These are phyloP conservation scores for Fusarium sulawesiense DNA, from an alignment of 2,329 filamentous ascomycete species.

Conservation along the genomic window DNA sequence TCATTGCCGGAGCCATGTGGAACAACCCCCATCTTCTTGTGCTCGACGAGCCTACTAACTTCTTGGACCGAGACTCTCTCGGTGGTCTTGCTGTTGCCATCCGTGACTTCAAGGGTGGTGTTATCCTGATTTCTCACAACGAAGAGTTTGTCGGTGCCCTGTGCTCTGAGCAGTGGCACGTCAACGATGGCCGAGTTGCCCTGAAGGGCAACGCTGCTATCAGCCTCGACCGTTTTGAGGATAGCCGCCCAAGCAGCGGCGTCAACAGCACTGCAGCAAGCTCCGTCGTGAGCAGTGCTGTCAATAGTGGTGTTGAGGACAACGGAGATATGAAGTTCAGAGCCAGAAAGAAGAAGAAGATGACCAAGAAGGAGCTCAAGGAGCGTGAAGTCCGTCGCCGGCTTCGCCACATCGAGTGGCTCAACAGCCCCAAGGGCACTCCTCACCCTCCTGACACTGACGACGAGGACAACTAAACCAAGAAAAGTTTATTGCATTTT, in stretches of 20 bases:
- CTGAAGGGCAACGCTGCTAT: constrained; percentile 83
- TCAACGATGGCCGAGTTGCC: constrained; percentile 86
- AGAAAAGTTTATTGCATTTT: constrained; percentile 21
- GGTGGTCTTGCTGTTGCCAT: constrained; percentile 98
- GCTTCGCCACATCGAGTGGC: constrained; percentile 85
- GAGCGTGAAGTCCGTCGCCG: constrained; percentile 88
- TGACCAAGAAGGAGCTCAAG: constrained; percentile 96
- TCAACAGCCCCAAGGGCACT: constrained; percentile 87
- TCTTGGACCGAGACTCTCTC: constrained; percentile 96
- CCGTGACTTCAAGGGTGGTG: constrained; percentile 96
- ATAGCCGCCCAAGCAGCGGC: constrained; percentile 72
- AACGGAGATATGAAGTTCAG: constrained; percentile 85
- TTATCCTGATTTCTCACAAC: constrained; percentile 99
- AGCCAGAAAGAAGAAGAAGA: constrained; percentile 96
- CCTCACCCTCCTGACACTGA: constrained; percentile 82
- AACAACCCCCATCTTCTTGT: constrained; percentile 98
- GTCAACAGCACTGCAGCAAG: constrained; percentile 66
- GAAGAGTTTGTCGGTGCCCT: constrained; percentile 98
- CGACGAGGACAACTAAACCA: constrained; percentile 68
- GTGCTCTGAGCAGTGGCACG: constrained; percentile 96
- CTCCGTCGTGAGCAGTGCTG: constrained; percentile 67
- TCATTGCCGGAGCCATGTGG: constrained; percentile 96
- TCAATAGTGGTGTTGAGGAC: constrained; percentile 87
- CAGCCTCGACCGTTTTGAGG: constrained; percentile 86
- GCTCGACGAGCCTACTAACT: constrained; percentile 98